A percentile compares a stretch with the other conserved stretches of the same genome.
These are phyloP conservation scores for Candida chauliodis DNA, from an alignment of 805 yeast species.

Conservation along the genomic window DNA sequence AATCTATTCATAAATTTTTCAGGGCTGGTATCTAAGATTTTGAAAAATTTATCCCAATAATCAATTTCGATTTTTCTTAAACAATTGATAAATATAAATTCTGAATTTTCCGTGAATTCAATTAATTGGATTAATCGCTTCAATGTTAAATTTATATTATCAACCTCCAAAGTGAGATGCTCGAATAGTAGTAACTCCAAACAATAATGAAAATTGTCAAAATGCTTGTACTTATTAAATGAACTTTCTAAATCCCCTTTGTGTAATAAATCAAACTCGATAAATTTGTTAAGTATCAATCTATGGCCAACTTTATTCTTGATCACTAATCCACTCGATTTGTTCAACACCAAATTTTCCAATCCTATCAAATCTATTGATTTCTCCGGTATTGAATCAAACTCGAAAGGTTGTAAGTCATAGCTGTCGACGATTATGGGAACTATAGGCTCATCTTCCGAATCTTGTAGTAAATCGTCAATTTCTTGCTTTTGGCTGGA, in stretches of 20 bases:
- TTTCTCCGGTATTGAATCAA: constrained; percentile 15
- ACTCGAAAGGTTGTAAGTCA: constrained; percentile 23
- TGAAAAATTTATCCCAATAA: constrained; percentile 51
- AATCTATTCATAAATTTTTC: constrained; percentile 41
- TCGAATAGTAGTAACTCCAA: constrained; percentile 47
- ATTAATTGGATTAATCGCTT: constrained; percentile 19
- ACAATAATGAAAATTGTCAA: constrained; percentile 45
- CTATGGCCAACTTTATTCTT: constrained; percentile 34
- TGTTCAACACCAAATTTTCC: constrained; percentile 30
- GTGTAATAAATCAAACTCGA: constrained; percentile 42
- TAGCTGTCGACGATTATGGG: constrained; percentile 28
- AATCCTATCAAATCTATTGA: constrained; percentile 43
- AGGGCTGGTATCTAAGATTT: constrained; percentile 40
- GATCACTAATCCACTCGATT: constrained; percentile 22
- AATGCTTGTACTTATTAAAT: constrained; percentile 34
- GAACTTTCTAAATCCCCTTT: constrained; percentile 19
- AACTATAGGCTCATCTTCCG: constrained; percentile 11
- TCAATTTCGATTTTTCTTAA: constrained; percentile 56
- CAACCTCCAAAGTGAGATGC: constrained; percentile 25
- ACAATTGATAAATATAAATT: constrained; percentile 47
- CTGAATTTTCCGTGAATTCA: constrained; percentile 17
- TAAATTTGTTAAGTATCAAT: constrained; percentile 43
- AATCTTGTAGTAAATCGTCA: constrained; percentile 15
- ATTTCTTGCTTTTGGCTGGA: constrained; percentile 11
- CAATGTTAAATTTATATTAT: constrained; percentile 15